Base-by-base conservation (phyloP, 139 green algal genomes). In the Yamagishiella unicocca region DNA sequence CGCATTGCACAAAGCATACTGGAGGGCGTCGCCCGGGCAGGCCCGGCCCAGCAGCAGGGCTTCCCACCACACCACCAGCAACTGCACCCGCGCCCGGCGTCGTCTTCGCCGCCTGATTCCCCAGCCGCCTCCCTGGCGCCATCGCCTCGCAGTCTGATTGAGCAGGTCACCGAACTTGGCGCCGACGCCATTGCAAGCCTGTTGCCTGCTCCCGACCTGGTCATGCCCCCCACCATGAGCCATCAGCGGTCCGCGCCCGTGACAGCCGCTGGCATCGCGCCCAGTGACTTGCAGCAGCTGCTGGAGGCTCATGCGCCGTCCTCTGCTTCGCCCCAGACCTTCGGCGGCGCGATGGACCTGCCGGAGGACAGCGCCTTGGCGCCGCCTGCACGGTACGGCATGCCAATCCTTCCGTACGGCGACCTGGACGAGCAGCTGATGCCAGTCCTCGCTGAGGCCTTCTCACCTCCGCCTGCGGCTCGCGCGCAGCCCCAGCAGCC, bases 291-390 rank as follows among this genome's bases (percentile, higher is more conserved):
- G 27, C 8, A 33, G 72, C 17, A 25, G 54, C 38, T 50, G 58
- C 58, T 50, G 27, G 1, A n/a, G 3, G 2, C 5, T 53, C 38
- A 55, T 8, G 5, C 43, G 67, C 4, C 40, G 27, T 3, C n/a
- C 6, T 43, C 42, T 9, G 37, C 38, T 8, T 9, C 78, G 29
- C 42, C 43, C 61, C 61, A 62, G 43, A 86, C 80, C 21, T 86
- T 67, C 37, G 80, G 80, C 22, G 80, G 80, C 43, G 80, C 80
- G 22, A 33, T 86, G 80, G 80, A 77, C 35, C 54, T 86, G 19
- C 42, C 80, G 2, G 42, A 25, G 27, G 79, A 75, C n/a, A n/a
- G 40, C 43, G 42, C 40, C 4, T 6, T 83, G 24, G 35, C 46
- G 6, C 9, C 61, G 17, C 4, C 27, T 29, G 55, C 43, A 4